Conservation (phyloP, 2,329 filamentous ascomycete species). For the Ascomycota sp. region DNA sequence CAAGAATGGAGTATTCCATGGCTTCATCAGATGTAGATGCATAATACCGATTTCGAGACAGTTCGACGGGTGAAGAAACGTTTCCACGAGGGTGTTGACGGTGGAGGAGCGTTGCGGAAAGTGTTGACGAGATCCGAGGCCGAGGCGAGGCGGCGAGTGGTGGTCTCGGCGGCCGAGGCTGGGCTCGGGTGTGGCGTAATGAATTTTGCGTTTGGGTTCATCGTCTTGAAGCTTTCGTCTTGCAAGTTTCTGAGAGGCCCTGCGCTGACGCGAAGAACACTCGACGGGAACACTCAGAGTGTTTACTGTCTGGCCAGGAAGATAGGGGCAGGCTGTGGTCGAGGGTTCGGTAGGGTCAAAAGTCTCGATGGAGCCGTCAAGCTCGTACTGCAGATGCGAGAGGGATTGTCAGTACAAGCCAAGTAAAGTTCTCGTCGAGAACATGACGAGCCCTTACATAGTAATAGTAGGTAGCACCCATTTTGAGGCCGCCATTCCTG, state of each 20-base stretch:
- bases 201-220: slow-evolving; percentile 62
- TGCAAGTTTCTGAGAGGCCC: slow-evolving; percentile 42
- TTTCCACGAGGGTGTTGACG: slow-evolving; percentile 31
- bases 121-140: slow-evolving; percentile 12
- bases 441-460: slow-evolving; percentile 72
- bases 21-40: not conserved
- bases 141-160: slow-evolving; percentile 9
- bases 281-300: slow-evolving; percentile 63
- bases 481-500: slow-evolving; percentile 65
- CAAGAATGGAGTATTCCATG: not conserved
- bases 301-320: slow-evolving; percentile 79
- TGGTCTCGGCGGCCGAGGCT: slow-evolving; percentile 8
- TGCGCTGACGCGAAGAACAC: slow-evolving; percentile 35
- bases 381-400: slow-evolving; percentile 45
- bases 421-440: not conserved
- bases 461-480: slow-evolving; percentile 90
- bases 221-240: slow-evolving; percentile 44
- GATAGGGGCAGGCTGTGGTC: slow-evolving; percentile 63
- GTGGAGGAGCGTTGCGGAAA: slow-evolving; percentile 26
- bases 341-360: slow-evolving; percentile 53
- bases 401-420: not conserved
- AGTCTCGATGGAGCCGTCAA: slow-evolving; percentile 59
- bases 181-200: slow-evolving; percentile 42
- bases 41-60: too few relatives aligned
- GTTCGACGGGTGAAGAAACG: slow-evolving; percentile 28